phyloP scores from a whole-genome alignment of 306 rosid species.

The Gastrolobium villosum region DNA sequence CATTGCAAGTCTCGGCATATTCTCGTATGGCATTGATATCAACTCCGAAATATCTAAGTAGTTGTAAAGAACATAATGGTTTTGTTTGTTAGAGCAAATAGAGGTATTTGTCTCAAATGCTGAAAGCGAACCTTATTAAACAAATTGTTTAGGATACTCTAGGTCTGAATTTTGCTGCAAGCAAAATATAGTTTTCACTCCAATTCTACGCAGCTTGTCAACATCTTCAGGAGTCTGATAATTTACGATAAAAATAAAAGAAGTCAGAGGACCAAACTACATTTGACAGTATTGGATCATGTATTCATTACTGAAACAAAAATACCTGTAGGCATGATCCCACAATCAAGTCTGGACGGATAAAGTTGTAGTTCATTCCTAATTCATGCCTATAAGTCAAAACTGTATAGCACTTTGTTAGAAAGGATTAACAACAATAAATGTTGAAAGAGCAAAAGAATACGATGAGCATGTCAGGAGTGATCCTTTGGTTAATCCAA shows the following conservation, averaged over 20 bases:
- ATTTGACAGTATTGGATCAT: constrained; percentile 24
- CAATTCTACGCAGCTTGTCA: constrained; percentile 86
- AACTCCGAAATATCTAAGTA: constrained; percentile 86
- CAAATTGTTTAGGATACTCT: constrained; percentile 77
- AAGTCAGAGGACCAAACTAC: constrained; percentile 44
- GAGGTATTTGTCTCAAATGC: constrained; percentile 38
- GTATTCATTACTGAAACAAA: constrained; percentile 35
- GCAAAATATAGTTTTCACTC: constrained; percentile 96
- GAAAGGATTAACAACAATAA: constrained; percentile 38
- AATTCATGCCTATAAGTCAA: constrained; percentile 95
- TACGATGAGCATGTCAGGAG: constrained; percentile 19
- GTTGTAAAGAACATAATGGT: constrained; percentile 51
- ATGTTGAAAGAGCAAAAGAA: constrained; percentile 29
- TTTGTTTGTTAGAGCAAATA: constrained; percentile 42
- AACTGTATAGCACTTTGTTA: constrained; percentile 62
- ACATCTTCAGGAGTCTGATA: constrained; percentile 87
- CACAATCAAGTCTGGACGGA: constrained; percentile 90
- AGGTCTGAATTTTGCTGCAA: constrained; percentile 89
- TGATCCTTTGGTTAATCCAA: constrained; percentile 35
- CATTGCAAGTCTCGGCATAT: constrained; percentile 71
- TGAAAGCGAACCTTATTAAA: constrained; percentile 34
- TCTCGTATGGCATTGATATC: constrained; percentile 86
- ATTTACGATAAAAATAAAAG: constrained; percentile 22
- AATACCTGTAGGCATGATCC: constrained; percentile 98
- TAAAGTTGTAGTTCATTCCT: constrained; percentile 92